A percentile compares a stretch with the other conserved stretches of the same genome.
phyloP scores from a whole-genome alignment of 768 basidiomycete species.

The Phylloporus sp. region DNA sequence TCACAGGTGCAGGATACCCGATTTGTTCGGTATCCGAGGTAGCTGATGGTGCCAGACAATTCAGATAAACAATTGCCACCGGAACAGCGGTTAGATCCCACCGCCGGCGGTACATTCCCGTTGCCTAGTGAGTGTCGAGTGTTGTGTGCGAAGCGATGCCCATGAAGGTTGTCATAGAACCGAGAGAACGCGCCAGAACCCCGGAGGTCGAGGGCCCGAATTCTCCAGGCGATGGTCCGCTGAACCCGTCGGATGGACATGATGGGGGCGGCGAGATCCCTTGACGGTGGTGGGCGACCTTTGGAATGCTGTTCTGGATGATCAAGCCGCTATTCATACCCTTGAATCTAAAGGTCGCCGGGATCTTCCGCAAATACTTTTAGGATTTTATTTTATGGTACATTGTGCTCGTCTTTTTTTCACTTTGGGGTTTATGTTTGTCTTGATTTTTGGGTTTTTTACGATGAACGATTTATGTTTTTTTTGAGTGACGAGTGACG shows the following conservation, averaged over 20 bases:
- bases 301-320: slow-evolving; percentile 40
- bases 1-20: slow-evolving; percentile 15
- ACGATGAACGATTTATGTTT: no score
- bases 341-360: slow-evolving; percentile 46
- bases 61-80: slow-evolving; percentile 2
- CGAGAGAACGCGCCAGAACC: slow-evolving; percentile 3
- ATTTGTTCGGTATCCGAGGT: slow-evolving; percentile 3
- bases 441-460: slow-evolving; percentile 17
- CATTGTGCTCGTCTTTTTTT: slow-evolving; percentile 24
- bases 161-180: slow-evolving; percentile 14
- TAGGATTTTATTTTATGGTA: slow-evolving; percentile 23
- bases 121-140: slow-evolving; percentile 12
- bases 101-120: neutral
- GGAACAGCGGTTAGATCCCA: neutral
- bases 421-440: slow-evolving; percentile 22
- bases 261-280: slow-evolving; percentile 23
- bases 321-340: slow-evolving; percentile 38
- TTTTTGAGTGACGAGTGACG: no score
- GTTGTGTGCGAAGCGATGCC: slow-evolving; percentile 1
- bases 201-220: neutral
- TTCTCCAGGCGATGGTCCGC: slow-evolving; percentile 4
- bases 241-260: slow-evolving; percentile 10
- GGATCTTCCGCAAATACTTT: slow-evolving; percentile 40
- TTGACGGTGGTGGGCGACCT: slow-evolving; percentile 49
- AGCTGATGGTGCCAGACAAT: slow-evolving; percentile 14